phyloP scores from a whole-genome alignment of 2,329 filamentous ascomycete species.

The Coniochaeta sp. region DNA sequence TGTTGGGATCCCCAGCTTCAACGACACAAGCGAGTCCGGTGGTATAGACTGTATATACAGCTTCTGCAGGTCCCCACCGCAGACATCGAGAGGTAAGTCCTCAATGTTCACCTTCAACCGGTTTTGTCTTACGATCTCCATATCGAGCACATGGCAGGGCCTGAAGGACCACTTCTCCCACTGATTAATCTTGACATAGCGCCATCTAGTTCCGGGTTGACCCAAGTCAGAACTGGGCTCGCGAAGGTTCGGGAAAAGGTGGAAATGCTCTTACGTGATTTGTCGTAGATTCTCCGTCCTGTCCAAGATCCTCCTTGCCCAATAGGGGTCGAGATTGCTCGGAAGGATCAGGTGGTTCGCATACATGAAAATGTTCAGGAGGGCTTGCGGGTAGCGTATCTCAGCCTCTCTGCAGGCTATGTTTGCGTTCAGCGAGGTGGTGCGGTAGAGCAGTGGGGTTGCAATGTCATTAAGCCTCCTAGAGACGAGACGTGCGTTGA shows the following conservation, averaged over 20 bases:
- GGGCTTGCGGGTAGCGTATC: conserved; percentile 20
- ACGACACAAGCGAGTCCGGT: conserved; percentile 26
- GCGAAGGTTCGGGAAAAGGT: background rate
- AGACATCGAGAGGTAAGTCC: conserved; percentile 27
- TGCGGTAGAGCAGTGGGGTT: conserved; percentile 33
- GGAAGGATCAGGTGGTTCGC: conserved; percentile 27
- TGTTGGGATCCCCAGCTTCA: conserved; percentile 29
- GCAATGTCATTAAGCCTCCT: conserved; percentile 30
- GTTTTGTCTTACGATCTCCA: conserved; percentile 18
- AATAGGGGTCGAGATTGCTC: conserved; percentile 29
- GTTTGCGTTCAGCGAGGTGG: conserved; percentile 26
- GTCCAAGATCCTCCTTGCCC: conserved; percentile 26
- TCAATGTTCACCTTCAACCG: conserved; percentile 29
- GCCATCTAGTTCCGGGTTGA: conserved; percentile 24
- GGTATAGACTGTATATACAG: conserved; percentile 31
- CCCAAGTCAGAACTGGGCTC: background rate
- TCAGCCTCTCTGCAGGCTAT: conserved; percentile 28
- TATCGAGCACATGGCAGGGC: conserved; percentile 29
- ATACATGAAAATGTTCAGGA: conserved; percentile 26
- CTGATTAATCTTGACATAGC: conserved; percentile 23
- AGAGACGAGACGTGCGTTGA: conserved; percentile 27
- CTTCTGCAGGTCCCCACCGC: conserved; percentile 18
- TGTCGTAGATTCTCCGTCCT: conserved; percentile 27
- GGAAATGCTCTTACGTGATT: conserved; percentile 25
- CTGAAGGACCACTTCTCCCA: conserved; percentile 23